Conservation (phyloP, 2,329 filamentous ascomycete species). For the Fusarium sp. region DNA sequence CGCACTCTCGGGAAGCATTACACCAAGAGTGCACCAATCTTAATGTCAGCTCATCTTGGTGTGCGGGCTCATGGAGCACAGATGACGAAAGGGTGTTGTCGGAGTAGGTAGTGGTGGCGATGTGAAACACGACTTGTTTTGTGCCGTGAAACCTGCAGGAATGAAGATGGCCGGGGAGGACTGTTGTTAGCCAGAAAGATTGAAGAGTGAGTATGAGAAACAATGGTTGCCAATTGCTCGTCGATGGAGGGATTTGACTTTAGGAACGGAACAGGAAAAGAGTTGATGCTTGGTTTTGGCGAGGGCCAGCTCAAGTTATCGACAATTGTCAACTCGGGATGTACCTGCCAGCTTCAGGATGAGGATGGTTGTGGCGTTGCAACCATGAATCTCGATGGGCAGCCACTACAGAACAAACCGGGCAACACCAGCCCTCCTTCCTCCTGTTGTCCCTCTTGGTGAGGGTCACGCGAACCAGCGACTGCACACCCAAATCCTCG, state of each 20-base stretch:
- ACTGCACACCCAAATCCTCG: neutral
- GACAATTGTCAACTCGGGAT: neutral
- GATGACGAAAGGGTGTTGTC: conserved; percentile 2
- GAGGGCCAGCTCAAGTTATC: neutral
- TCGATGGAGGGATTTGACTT: neutral
- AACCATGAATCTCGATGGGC: conserved; percentile 25
- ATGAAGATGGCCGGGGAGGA: neutral
- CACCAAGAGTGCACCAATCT: neutral
- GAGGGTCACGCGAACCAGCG: neutral
- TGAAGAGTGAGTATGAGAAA: neutral
- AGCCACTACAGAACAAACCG: conserved; percentile 5
- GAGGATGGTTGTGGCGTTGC: neutral
- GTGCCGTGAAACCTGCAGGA: conserved; percentile 23
- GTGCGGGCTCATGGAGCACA: neutral
- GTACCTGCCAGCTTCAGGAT: neutral
- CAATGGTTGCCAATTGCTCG: neutral
- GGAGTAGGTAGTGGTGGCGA: conserved; percentile 2
- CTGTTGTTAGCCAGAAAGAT: neutral
- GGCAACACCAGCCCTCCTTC: neutral
- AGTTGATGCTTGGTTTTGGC: neutral
- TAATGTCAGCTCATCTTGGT: neutral
- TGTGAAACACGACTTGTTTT: conserved; percentile 28
- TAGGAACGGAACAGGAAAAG: neutral
- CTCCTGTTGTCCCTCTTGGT: neutral
- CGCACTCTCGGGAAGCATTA: neutral